phyloP scores from a whole-genome alignment of 805 yeast species.

The Cyberlindnera saturnus region DNA sequence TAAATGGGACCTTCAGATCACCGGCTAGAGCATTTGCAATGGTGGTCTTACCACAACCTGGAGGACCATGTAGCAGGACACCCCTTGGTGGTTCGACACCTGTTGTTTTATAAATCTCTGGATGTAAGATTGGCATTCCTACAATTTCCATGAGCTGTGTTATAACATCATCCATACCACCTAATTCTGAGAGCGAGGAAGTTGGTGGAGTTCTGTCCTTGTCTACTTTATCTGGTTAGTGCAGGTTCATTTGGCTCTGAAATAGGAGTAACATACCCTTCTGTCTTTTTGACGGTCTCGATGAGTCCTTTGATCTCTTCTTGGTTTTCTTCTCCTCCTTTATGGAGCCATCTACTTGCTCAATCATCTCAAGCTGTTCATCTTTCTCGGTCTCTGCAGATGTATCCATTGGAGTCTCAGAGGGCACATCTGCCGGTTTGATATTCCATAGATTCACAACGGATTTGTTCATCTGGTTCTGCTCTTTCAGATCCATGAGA shows the following conservation, averaged over 20 bases:
- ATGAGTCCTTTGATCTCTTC: slow-evolving; percentile 45
- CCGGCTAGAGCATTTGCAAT: slow-evolving; percentile 96
- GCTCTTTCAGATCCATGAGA: slow-evolving; percentile 59
- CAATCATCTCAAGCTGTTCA: slow-evolving; percentile 10
- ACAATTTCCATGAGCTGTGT: slow-evolving; percentile 84
- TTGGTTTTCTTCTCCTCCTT: slow-evolving; percentile 33
- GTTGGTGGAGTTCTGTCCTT: slow-evolving; percentile 68
- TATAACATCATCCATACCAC: slow-evolving; percentile 85
- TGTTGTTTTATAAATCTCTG: slow-evolving; percentile 79
- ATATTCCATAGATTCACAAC: slow-evolving; percentile 67
- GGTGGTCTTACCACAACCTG: slow-evolving; percentile 97
- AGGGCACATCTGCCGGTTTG: slow-evolving; percentile 13
- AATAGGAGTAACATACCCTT: slow-evolving; percentile 25
- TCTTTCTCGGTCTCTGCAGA: slow-evolving; percentile 1
- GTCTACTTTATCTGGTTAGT: slow-evolving; percentile 27
- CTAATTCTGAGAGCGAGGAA: slow-evolving; percentile 63
- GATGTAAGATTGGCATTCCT: slow-evolving; percentile 88
- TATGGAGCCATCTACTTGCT: slow-evolving; percentile 8
- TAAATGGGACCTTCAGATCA: slow-evolving; percentile 87
- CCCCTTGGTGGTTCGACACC: slow-evolving; percentile 97
- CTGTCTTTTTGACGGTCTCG: slow-evolving; percentile 31
- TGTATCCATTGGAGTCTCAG: slow-evolving; percentile 4
- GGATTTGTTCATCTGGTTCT: slow-evolving; percentile 68
- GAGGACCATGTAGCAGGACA: slow-evolving; percentile 92
- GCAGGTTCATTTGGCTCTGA: slow-evolving; percentile 13